Conservation (phyloP, 768 basidiomycete species). For the Boletus reticuloceps region DNA sequence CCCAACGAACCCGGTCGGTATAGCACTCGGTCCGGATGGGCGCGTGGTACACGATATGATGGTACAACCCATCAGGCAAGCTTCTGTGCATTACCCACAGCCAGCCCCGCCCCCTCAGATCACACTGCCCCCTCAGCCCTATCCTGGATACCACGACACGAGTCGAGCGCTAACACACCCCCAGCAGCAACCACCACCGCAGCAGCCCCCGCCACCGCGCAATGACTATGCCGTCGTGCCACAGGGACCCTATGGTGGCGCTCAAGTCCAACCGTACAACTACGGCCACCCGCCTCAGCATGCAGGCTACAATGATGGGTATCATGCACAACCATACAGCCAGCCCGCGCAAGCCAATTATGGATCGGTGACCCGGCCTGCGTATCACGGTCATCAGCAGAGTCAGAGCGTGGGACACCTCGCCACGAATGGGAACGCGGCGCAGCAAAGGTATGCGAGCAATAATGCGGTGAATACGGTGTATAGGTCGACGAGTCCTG, state of each 20-base stretch:
- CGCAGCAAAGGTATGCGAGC: conserved; percentile 27
- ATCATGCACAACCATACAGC: conserved; percentile 17
- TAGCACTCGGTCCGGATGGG: conserved; percentile 76
- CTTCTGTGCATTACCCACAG: conserved; percentile 11
- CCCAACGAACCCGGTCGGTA: conserved; percentile 79
- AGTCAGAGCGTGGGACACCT: conserved; percentile 26
- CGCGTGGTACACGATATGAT: conserved; percentile 79
- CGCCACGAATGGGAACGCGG: conserved; percentile 29
- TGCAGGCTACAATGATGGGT: conserved; percentile 14
- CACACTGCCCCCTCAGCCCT: conserved; percentile 18
- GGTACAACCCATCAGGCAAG: conserved; percentile 35
- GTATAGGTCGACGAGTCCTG: conserved; percentile 46
- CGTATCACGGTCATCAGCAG: conserved; percentile 6
- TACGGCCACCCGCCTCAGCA: conserved; percentile 24
- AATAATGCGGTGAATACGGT: conserved; percentile 8
- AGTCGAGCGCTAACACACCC: conserved; percentile 34
- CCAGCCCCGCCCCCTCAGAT: conserved; percentile 4
- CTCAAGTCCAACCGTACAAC: conserved; percentile 6
- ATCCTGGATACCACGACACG: conserved; percentile 18
- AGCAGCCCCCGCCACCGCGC: conserved; percentile 26
- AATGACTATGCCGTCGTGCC: conserved; percentile 18
- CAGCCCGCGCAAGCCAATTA: conserved; percentile 11
- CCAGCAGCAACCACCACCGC: conserved; percentile 29
- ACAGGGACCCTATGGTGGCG: conserved; percentile 8
- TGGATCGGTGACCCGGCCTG: background rate